A percentile compares a stretch with the other conserved stretches of the same genome.
Evolutionary conservation across 148 eudicot genomes (phyloP).

Genomic region (Fagopyrum homotropicum): DNA sequence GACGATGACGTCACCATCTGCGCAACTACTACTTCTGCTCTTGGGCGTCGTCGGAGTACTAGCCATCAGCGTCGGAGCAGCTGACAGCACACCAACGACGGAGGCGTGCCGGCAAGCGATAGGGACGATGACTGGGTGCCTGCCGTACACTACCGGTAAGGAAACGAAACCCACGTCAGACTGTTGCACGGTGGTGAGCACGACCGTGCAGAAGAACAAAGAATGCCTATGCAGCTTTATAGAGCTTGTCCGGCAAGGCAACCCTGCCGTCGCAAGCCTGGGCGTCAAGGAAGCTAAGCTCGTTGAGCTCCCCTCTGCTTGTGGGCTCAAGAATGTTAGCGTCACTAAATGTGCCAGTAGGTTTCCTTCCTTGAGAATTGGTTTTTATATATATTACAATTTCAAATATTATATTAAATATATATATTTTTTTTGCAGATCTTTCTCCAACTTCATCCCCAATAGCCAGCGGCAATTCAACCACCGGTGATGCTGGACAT

Average conservation of each 20-base stretch:
- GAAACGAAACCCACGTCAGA: slow-evolving; percentile 30
- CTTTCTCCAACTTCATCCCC: too few relatives aligned
- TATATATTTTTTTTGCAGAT: too few relatives aligned
- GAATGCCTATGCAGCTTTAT: slow-evolving; percentile 59
- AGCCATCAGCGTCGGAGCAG: too few relatives aligned
- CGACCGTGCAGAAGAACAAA: slow-evolving; percentile 35
- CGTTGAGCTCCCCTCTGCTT: slow-evolving; percentile 58
- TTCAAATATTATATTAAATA: too few relatives aligned
- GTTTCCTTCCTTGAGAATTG: not conserved
- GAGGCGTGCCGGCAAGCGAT: slow-evolving; percentile 29
- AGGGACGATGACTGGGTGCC: slow-evolving; percentile 33
- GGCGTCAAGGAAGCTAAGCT: slow-evolving; percentile 52
- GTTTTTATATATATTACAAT: too few relatives aligned
- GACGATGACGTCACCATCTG: too few relatives aligned
- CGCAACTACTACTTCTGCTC: too few relatives aligned
- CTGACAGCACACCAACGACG: not conserved
- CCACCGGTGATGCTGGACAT: too few relatives aligned
- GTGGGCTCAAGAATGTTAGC: slow-evolving; percentile 44
- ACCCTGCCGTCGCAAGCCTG: slow-evolving; percentile 28
- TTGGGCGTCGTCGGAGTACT: too few relatives aligned
- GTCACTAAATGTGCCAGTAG: slow-evolving; percentile 56
- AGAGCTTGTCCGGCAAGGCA: slow-evolving; percentile 49
- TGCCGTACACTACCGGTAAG: slow-evolving; percentile 41
- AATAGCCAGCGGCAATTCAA: too few relatives aligned
- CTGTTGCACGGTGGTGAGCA: slow-evolving; percentile 44